phyloP scores from a whole-genome alignment of 2,329 filamentous ascomycete genomes.

The Colletotrichum sp. region DNA sequence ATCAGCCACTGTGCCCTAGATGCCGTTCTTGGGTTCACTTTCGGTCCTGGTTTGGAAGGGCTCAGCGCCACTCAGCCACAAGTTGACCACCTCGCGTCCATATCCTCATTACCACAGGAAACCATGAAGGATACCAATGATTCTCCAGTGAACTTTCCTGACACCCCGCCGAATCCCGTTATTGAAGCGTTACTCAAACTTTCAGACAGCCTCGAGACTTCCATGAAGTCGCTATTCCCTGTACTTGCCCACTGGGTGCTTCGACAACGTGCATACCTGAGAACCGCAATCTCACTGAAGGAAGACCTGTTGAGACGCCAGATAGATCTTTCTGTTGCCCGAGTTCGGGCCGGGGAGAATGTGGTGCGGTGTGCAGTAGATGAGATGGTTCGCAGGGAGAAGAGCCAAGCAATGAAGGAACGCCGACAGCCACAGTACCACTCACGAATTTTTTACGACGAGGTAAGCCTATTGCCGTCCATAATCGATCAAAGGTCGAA shows the following conservation, averaged over 20 bases:
- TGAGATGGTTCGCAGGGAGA: slow-evolving; percentile 14
- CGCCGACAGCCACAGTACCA: not conserved
- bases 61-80: slow-evolving; percentile 8
- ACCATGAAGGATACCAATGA: not conserved
- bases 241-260: slow-evolving; percentile 5
- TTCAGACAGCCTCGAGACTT: slow-evolving; percentile 1
- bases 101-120: not conserved
- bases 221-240: slow-evolving; percentile 13
- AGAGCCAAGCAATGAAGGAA: not conserved
- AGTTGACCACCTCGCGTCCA: not conserved
- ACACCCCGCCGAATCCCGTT: not conserved
- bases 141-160: not conserved
- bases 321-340: not conserved
- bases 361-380: slow-evolving; percentile 1
- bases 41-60: slow-evolving; percentile 24
- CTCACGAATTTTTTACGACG: slow-evolving; percentile 34
- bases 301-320: not conserved
- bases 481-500: not conserved
- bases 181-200: slow-evolving; percentile 1
- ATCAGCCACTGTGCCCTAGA: slow-evolving; percentile 36
- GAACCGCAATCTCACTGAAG: not conserved
- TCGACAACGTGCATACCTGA: not conserved
- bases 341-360: not conserved
- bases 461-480: slow-evolving; percentile 25
- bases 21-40: slow-evolving; percentile 33